These are phyloP conservation scores for Spongospora subterranea DNA, from an alignment of 208 protist genomes.

Conservation along the genomic window DNA sequence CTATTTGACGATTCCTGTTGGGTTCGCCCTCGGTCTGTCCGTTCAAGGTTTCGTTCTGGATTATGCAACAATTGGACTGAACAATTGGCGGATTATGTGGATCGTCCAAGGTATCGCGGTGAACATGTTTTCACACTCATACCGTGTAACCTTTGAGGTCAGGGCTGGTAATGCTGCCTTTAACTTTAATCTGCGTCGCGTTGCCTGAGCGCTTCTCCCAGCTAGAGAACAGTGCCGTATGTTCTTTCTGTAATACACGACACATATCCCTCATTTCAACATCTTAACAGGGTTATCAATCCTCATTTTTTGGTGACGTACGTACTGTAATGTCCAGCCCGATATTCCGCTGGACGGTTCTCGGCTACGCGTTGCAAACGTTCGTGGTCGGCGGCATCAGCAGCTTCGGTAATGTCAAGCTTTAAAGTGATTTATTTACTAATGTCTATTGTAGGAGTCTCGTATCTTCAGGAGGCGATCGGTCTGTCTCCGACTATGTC, in stretches of 20 bases:
- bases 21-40: not conserved
- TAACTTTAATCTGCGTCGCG: not conserved
- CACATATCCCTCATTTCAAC: too few relatives aligned
- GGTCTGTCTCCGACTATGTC: not conserved
- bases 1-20: constrained; percentile 31
- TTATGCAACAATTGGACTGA: not conserved
- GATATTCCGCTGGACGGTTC: constrained; percentile 17
- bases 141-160: not conserved
- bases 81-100: constrained; percentile 22
- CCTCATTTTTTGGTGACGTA: not conserved
- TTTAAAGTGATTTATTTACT: not conserved
- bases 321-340: not conserved
- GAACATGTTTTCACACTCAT: not conserved
- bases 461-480: constrained; percentile 4
- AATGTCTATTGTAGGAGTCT: not conserved
- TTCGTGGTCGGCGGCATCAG: constrained; percentile 34
- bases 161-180: not conserved
- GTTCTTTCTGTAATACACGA: too few relatives aligned
- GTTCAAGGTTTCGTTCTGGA: not conserved
- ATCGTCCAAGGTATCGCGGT: constrained; percentile 45
- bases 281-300: not conserved
- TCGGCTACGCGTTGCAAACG: constrained; percentile 40
- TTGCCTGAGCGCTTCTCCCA: not conserved
- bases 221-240: not conserved
- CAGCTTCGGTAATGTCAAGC: constrained; percentile 17